These are phyloP conservation scores for Pelargonium australe DNA, from an alignment of 441 rosid genomes.

Conservation along the genomic window DNA sequence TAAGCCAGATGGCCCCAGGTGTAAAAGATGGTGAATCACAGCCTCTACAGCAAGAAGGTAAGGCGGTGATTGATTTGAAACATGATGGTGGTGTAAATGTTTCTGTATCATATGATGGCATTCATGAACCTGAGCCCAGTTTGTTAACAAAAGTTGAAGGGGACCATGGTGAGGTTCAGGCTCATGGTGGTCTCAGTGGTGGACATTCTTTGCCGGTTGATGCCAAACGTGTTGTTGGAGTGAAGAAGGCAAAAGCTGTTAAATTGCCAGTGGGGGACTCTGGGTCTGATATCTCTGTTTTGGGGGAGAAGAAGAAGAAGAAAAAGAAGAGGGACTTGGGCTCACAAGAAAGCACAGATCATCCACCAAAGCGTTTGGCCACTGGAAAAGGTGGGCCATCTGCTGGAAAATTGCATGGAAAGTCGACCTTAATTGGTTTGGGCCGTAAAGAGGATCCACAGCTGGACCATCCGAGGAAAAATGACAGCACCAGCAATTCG, in stretches of 20 bases:
- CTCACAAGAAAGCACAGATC: conserved; percentile 34
- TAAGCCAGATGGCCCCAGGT: conserved; percentile 4
- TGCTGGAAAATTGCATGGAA: conserved; percentile 25
- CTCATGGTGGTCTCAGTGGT: conserved; percentile 28
- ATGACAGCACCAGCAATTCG: conserved; percentile 23
- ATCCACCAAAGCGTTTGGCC: conserved; percentile 36
- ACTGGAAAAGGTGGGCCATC: conserved; percentile 34
- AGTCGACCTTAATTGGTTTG: conserved; percentile 30
- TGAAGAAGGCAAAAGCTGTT: conserved; percentile 49
- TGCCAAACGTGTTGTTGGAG: conserved; percentile 32
- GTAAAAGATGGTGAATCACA: conserved; percentile 13
- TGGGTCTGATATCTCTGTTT: conserved; percentile 32
- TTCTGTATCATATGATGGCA: conserved; percentile 31
- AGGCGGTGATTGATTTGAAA: conserved; percentile 27
- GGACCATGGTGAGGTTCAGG: conserved; percentile 28
- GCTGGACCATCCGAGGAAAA: conserved; percentile 33
- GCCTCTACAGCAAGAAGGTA: conserved; percentile 27
- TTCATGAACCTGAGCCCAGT: conserved; percentile 28
- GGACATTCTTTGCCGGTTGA: conserved; percentile 28
- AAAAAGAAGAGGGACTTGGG: conserved; percentile 55
- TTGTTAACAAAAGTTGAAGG: conserved; percentile 29
- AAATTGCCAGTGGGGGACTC: conserved; percentile 44
- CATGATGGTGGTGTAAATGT: conserved; percentile 31
- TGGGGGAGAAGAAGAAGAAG: conserved; percentile 54
- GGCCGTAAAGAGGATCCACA: conserved; percentile 28